Base-by-base conservation (phyloP, 1,284 basidiomycete species). In the Chalciporus sp. region DNA sequence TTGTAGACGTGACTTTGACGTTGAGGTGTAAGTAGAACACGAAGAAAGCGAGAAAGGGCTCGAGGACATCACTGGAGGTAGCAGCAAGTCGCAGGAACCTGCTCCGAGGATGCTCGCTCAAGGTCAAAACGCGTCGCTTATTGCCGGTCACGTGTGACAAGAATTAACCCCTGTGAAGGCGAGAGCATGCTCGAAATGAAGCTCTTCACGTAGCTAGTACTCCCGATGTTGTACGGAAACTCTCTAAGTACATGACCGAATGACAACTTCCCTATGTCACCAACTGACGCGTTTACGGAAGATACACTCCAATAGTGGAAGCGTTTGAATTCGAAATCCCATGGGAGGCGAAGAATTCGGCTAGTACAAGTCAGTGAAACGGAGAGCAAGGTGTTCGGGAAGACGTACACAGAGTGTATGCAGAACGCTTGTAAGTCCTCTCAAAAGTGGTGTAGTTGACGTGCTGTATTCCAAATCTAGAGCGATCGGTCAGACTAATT, bases 1-100 rank as follows among this genome's bases (percentile, higher is more conserved):
- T 60, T 90, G 86, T 0, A 97, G 77, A 10, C 94, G 86, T 17
- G 76, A 80, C 35, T 68, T 77, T 10, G 81, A 83, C 2, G 79
- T 76, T 0, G 76, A 75, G 14, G 74, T 66, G 56, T 82, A 89
- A 35, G 82, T 77, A 28, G 78, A 69, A 16, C 84, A 75, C 5
- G 69, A 67, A 35, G 69, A 54, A 6, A 75, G 62, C 27, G 31
- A 43, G 57, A 60, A 28, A 61, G 61, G 40, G 4, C 41, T 49
- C 23, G 61, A 49, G 29, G 65, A 62, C 67, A 66, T 63, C 47
- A n/a, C 45, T 28, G 53, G 17, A 49, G 23, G 28, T 6, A 23
- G 11, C 20, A 52, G 42, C 29, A 42, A 56, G n/a, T 17, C 28
- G n/a, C 2, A 29, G 14, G 23, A 23, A 23, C 23, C n/a, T 4